Evolutionary conservation across 2,329 filamentous ascomycete genomes (phyloP).

Genomic region (Mycosphaerella arachidis): DNA sequence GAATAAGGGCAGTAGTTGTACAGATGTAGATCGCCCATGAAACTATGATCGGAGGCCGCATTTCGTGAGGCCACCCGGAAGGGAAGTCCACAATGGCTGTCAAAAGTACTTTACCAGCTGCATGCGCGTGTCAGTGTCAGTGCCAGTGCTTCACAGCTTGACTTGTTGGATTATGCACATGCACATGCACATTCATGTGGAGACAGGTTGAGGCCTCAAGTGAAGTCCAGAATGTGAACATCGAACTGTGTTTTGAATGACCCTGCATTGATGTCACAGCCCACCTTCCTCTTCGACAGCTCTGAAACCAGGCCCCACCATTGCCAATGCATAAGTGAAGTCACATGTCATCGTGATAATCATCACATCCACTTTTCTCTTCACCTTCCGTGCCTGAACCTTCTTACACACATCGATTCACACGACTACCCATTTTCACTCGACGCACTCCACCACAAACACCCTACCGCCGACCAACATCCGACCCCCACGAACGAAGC

Average conservation of each 20-base stretch:
- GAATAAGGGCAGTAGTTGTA: neutral
- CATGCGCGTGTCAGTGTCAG: neutral
- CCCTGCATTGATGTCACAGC: neutral
- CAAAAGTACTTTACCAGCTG: neutral
- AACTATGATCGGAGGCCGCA: neutral
- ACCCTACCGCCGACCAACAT: neutral
- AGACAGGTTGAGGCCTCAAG: neutral
- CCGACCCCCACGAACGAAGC: neutral
- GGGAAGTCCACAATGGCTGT: neutral
- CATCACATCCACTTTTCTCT: neutral
- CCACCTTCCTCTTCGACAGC: neutral
- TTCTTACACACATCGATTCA: neutral
- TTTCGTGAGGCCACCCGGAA: neutral
- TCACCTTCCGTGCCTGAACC: neutral
- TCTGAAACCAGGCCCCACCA: neutral
- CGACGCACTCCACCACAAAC: neutral
- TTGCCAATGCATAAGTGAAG: neutral
- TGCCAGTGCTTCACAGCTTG: no score
- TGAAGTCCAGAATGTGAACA: neutral
- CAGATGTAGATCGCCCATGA: neutral
- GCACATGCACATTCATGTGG: neutral
- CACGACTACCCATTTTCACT: neutral
- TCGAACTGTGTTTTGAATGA: no score
- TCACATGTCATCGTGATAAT: neutral
- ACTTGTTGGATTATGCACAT: neutral